phyloP scores from a whole-genome alignment of 768 basidiomycete species.

The Pisolithus orientalis region DNA sequence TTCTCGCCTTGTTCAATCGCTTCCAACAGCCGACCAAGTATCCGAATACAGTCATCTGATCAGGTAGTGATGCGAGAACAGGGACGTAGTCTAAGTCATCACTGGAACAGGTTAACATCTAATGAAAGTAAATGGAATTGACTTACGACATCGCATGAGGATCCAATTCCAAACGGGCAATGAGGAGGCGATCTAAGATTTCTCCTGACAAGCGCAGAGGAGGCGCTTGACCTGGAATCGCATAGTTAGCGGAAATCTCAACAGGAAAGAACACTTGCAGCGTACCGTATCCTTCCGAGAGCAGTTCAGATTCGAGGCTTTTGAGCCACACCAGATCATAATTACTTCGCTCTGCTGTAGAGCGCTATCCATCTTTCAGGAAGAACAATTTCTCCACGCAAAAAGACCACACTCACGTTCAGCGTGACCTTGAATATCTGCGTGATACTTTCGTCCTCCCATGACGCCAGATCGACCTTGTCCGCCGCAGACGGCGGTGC shows the following conservation, averaged over 20 bases:
- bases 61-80: slow-evolving; percentile 70
- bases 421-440: slow-evolving; percentile 74
- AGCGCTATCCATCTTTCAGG: slow-evolving; percentile 36
- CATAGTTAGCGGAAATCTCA: not conserved
- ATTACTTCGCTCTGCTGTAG: slow-evolving; percentile 50
- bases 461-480: slow-evolving; percentile 51
- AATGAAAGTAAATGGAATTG: slow-evolving; percentile 3
- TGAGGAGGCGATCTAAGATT: slow-evolving; percentile 72
- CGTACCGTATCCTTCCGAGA: slow-evolving; percentile 48
- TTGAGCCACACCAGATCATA: slow-evolving; percentile 84
- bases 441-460: slow-evolving; percentile 71
- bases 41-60: slow-evolving; percentile 77
- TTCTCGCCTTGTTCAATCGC: slow-evolving; percentile 55
- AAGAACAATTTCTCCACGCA: not conserved
- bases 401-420: slow-evolving; percentile 44
- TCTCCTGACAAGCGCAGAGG: slow-evolving; percentile 46
- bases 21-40: slow-evolving; percentile 93
- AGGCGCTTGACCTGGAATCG: slow-evolving; percentile 19
- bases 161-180: slow-evolving; percentile 78
- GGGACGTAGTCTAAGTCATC: slow-evolving; percentile 71
- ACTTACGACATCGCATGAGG: slow-evolving; percentile 66
- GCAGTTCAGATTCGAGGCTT: slow-evolving; percentile 59
- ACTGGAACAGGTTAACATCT: slow-evolving; percentile 28
- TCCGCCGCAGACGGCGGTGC: slow-evolving; percentile 20
- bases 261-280: not conserved